These are phyloP conservation scores for Wickerhamiella occidentalis DNA, from an alignment of 805 yeast genomes.

Conservation along the genomic window DNA sequence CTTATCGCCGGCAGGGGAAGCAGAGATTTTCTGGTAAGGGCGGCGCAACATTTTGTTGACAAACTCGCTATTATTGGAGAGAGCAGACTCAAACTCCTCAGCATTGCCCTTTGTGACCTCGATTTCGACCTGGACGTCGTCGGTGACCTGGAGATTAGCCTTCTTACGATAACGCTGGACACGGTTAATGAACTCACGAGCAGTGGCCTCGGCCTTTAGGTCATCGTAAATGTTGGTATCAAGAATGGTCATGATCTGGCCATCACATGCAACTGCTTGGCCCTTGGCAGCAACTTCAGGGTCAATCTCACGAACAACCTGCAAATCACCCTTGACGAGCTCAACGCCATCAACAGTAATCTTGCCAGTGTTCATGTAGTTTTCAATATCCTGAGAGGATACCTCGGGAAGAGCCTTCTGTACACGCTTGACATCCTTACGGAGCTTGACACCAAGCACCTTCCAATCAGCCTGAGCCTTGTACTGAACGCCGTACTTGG, in stretches of 20 bases:
- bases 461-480: constrained; percentile 99
- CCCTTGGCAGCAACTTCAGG: constrained; percentile 48
- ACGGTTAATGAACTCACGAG: constrained; percentile 93
- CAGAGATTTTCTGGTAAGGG: constrained; percentile 39
- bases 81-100: constrained; percentile 39
- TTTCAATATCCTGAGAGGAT: constrained; percentile 70
- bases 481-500: constrained; percentile 81
- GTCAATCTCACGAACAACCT: constrained; percentile 81
- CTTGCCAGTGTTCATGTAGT: constrained; percentile 58
- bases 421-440: constrained; percentile 84
- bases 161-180: constrained; percentile 95
- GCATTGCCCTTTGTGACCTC: constrained; percentile 48
- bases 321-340: constrained; percentile 74
- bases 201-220: constrained; percentile 83
- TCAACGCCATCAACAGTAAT: constrained; percentile 81
- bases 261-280: constrained; percentile 75
- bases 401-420: constrained; percentile 83
- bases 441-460: constrained; percentile 90
- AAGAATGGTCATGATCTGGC: constrained; percentile 77
- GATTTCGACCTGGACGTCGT: constrained; percentile 83
- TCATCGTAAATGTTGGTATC: constrained; percentile 83
- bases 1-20: constrained; percentile 31
- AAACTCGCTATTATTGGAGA: constrained; percentile 52
- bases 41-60: constrained; percentile 66
- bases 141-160: constrained; percentile 88